phyloP scores from a whole-genome alignment of 2,329 filamentous ascomycete genomes.

The Fusarium xyrophilum region DNA sequence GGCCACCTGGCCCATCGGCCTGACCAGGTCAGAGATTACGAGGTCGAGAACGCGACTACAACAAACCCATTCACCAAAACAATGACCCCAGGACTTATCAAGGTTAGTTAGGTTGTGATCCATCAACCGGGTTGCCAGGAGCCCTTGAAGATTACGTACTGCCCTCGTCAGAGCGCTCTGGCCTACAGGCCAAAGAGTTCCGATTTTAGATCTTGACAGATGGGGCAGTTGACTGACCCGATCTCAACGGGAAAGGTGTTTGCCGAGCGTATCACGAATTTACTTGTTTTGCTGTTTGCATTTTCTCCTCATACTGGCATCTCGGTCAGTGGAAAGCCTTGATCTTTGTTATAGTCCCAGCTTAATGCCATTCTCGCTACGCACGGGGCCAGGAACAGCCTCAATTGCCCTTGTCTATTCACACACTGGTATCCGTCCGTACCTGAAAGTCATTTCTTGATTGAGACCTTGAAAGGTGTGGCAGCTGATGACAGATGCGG shows the following conservation, averaged over 20 bases:
- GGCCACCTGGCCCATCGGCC: constrained; percentile 11
- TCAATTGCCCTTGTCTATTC: constrained; percentile 17
- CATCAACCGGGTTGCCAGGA: constrained; percentile 3
- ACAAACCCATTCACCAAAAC: constrained; percentile 20
- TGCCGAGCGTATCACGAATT: not conserved
- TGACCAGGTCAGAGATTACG: constrained; percentile 24
- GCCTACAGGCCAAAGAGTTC: constrained; percentile 1
- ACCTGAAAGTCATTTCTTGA: constrained; percentile 18
- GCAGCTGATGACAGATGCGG: constrained; percentile 38
- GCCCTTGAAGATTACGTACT: constrained; percentile 33
- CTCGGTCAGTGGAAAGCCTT: not conserved
- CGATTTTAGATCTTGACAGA: constrained; percentile 28
- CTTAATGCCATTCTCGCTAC: constrained; percentile 21
- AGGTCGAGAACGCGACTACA: constrained; percentile 28
- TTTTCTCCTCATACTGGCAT: not conserved
- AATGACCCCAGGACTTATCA: not conserved
- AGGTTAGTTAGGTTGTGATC: constrained; percentile 16
- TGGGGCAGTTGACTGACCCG: not conserved
- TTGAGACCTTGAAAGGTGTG: constrained; percentile 14
- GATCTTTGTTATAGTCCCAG: not conserved
- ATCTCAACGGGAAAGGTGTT: not conserved
- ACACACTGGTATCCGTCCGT: constrained; percentile 16
- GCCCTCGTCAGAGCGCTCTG: constrained; percentile 15
- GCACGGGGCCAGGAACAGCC: constrained; percentile 29
- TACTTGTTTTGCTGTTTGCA: constrained; percentile 7